These are phyloP conservation scores for Kalanchoe fedtschenkoi DNA, from an alignment of 164 flowering plant species.

Conservation along the genomic window DNA sequence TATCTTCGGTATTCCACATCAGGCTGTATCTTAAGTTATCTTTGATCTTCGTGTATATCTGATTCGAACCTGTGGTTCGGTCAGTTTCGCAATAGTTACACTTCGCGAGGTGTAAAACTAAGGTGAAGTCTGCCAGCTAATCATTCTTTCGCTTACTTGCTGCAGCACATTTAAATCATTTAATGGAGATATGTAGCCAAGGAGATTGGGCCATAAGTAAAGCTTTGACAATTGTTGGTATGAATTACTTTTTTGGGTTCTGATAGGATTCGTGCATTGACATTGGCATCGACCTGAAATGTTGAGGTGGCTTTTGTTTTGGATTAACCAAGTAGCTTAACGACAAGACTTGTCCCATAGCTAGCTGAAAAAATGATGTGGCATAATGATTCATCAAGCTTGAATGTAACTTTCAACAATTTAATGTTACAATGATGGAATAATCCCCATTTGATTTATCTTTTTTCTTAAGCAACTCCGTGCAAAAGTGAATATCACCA, in stretches of 20 bases:
- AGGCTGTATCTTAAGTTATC: too few species aligned
- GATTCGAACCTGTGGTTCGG: background rate
- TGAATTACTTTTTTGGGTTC: too few species aligned
- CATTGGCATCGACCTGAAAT: background rate
- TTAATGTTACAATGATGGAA: too few species aligned
- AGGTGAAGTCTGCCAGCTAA: background rate
- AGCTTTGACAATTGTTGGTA: conserved; percentile 64
- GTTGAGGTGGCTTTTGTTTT: background rate
- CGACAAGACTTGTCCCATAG: too few species aligned
- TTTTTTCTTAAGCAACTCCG: too few species aligned
- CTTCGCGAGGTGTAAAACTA: background rate
- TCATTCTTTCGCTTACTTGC: conserved; percentile 1
- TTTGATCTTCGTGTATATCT: too few species aligned
- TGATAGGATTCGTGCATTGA: background rate
- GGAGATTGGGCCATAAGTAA: conserved; percentile 37
- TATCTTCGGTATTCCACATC: background rate
- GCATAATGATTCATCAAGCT: too few species aligned
- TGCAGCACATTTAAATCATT: conserved; percentile 87
- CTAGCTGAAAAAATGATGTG: too few species aligned
- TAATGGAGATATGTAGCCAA: conserved; percentile 47
- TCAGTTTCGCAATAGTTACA: background rate
- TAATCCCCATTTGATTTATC: too few species aligned
- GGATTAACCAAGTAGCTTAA: background rate
- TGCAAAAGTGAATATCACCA: too few species aligned
- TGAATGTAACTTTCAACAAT: too few species aligned